Base-by-base conservation (phyloP, 2,329 filamentous ascomycete species). In the Colletotrichum zoysiae region DNA sequence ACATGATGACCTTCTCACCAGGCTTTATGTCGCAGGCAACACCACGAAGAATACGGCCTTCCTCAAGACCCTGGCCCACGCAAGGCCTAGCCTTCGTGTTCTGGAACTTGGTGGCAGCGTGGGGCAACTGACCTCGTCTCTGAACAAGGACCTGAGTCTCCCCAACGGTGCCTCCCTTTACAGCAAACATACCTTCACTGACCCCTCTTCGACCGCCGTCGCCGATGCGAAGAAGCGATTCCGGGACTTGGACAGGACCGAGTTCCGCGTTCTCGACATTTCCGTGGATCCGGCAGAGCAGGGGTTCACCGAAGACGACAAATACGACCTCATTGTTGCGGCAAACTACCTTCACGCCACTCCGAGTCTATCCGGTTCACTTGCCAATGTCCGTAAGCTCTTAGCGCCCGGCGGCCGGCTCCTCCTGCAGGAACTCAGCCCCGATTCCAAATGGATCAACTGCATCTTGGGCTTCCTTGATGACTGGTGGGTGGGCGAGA, bases 51-150 rank as follows among this genome's bases (percentile, higher is more conserved):
- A 71, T 9, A 64, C 30, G 12, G 20, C 51, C 5, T 20, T 68
- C 40, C 53, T 73, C 26, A 23, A 16, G 4, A 62, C 60, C 46
- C 40, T 75, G 9, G 61, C 51, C 1, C 65, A 69, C 48, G 51
- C 62, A 6, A 64, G 65, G n/a, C 74, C 74, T 2, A 51, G 60
- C 12, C 61, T 75, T 60, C 61, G 65, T 20, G 60, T 75, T 30
- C 76, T 85, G 2, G 78, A 79, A 61, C 76, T 84, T 20, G 84
- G 84, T 40, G 84, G 81, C 8, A 84, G 85, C 0, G 85, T 82
- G 1, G 85, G 83, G 1, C 80, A 79, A 42, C 40, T 42, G 14
- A 77, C 83, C 0, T 86, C 85, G 0, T 42, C 40, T 42, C 40
- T 42, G 11, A 74, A 78, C 2, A 67, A 63, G 1, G 76, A 86